Conservation (phyloP, 164 flowering plant genomes). For the Chloranthus sessilifolius region DNA sequence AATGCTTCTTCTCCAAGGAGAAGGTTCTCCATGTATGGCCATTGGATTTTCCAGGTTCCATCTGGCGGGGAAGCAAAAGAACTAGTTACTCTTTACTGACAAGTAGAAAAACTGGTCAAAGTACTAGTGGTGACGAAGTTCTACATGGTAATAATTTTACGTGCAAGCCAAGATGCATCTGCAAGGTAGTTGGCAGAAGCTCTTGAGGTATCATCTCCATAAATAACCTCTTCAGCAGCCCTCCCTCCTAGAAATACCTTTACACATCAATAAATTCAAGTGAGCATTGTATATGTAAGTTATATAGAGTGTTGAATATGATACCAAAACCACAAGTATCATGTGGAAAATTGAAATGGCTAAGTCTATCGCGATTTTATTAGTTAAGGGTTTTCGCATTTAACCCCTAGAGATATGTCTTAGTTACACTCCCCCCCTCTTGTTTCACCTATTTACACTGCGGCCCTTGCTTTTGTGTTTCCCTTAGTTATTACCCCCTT, state of each 20-base stretch:
- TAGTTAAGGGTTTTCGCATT: too few relatives aligned
- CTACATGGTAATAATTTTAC: constrained; percentile 89
- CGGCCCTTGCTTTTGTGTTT: too few relatives aligned
- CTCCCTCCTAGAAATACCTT: constrained; percentile 95
- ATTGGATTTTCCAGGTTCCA: constrained; percentile 94
- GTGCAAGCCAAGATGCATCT: constrained; percentile 98
- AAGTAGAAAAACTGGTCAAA: constrained; percentile 2
- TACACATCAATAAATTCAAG: constrained; percentile 1
- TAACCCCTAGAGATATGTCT: too few relatives aligned
- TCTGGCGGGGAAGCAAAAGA: constrained; percentile 29
- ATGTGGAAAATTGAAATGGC: too few relatives aligned
- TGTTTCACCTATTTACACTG: too few relatives aligned
- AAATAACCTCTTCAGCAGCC: constrained; percentile 96
- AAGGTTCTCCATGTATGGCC: constrained; percentile 87
- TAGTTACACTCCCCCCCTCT: too few relatives aligned
- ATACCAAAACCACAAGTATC: too few relatives aligned
- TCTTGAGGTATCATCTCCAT: constrained; percentile 81
- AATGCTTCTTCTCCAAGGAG: constrained; percentile 73
- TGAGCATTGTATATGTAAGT: background rate
- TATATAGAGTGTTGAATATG: too few relatives aligned
- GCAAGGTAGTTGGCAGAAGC: constrained; percentile 84
- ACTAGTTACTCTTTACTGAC: background rate
- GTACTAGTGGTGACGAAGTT: constrained; percentile 12
- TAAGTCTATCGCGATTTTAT: too few relatives aligned
- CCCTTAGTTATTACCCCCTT: too few relatives aligned